Evolutionary conservation across 2,329 filamentous ascomycete genomes (phyloP), one percentile per base, ranked within the genome.

Genomic region (Myriangium duriaei): DNA sequence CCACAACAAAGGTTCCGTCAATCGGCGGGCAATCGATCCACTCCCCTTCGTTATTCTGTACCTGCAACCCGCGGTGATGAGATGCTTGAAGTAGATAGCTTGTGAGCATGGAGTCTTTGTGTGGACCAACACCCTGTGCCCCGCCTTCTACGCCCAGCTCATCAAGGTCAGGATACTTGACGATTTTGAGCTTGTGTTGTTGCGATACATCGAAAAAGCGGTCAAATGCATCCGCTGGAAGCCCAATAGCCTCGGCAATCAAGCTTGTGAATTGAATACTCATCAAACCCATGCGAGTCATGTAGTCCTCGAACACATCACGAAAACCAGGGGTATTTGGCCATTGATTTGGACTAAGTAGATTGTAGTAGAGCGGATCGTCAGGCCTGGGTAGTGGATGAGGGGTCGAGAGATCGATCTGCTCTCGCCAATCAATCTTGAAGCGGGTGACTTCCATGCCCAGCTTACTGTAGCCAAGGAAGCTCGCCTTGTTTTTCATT

Each of bases 151-250:
- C 36, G 17, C 30, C 36, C 11, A 39, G 36, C 41, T 58, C 61
- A 39, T 64, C 62, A 41, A 37, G 52, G 54, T 91, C 84, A 0
- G 85, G 85, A 53, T 91, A 92, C 62, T 82, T 84, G 43, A 92
- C 79, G 42, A 93, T 79, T 37, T 93, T 93, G 51, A 92, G 69
- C 65, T 92, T 92, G 64, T 92, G 83, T 62, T 91, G 84, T 63
- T 65, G 68, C 30, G 69, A 59, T 1, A 50, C 49, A 54, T 87
- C 82, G 59, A 88, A 88, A 65, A 87, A 92, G 50, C 72, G 75
- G 53, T 74, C 64, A 57, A 93, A 92, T 0, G 85, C 82, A 35
- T 69, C 60, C 0, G 67, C 45, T 0, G 79, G 74, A 4, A 93
- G 67, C 7, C 73, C 72, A 45, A 93, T 79, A n/a, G 82, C 80